Evolutionary conservation across 164 flowering plant species (phyloP), one percentile per base, ranked within the genome.

Genomic region (Magnolia changhungtana): DNA sequence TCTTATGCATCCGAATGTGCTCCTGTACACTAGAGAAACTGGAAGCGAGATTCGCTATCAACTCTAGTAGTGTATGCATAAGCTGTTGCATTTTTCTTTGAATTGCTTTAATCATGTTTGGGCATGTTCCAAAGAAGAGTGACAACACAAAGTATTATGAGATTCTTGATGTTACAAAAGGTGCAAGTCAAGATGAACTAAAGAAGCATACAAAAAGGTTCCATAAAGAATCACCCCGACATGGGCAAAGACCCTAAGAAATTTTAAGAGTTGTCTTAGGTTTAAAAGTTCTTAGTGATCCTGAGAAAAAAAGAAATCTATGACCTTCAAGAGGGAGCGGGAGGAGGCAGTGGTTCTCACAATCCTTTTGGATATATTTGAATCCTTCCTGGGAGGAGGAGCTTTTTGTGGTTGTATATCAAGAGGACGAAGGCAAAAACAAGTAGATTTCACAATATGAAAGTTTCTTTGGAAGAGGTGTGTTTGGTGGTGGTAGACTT

Each of bases 191-290:
- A 74, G 91, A 89, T 75, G 91, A 89, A 21, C 74, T 89, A 29
- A 89, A 86, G 89, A 87, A 75, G 91, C 91, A 10, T 89, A 86
- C 74, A 83, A 61, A 87, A 89, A 73, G 87, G 89, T 71, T 89
- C 91, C 66, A 87, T 87, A 4, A 89, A 85, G 84, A 89, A 87
- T 73, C 91, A 89, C 71, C 91, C 91, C 7, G 91, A 89, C 76
- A 86, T 87, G 72, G 91, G 91, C 52, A 90, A 90, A 55, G 91
- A 89, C 27, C 86, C 89, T 66, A 90, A 89, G 80, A 89, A 89
- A 91, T 89, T 89, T 82, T 88, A 89, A 83, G 90, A 89, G 78
- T 50, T 89, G 77, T 83, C 87, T 77, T 88, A 89, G 76, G 92
- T 91, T 68, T 89, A 88, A 90, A 88, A 71, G 89, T 88, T 77